Base-by-base conservation (phyloP, 2,329 filamentous ascomycete species). In the Tolypocladium inflatum region DNA sequence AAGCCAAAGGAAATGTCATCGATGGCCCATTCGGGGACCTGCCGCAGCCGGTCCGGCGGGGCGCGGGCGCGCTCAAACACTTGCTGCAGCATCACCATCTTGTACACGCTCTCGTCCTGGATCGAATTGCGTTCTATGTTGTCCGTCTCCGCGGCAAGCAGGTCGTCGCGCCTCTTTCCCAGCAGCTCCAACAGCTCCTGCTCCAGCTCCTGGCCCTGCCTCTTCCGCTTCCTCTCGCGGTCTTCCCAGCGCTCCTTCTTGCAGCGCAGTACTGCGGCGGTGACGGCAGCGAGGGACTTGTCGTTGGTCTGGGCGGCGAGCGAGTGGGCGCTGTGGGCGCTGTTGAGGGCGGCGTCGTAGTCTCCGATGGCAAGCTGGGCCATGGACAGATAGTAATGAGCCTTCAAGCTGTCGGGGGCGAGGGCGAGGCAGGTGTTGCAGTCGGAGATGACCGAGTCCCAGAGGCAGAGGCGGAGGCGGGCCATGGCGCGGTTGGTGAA, bases 401-500 rank as follows among this genome's bases (percentile, higher is more conserved):
- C 91, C 74, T 97, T 97, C 76, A 95, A 87, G 65, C 82, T 85
- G 9, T 65, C 56, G 4, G 80, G 77, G 35, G 83, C 77, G 7
- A 95, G 79, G 59, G 84, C 80, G 55, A 97, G 86, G 62, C 89
- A 91, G 55, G 84, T 78, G 56, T 87, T 74, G 68, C 91, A 93
- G 73, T 97, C 92, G 60, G 84, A 77, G 62, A 94, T 86, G 54
- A 88, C 91, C 11, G 80, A 85, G 37, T 89, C 81, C 83, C 87
- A 95, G 65, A 84, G 78, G 60, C 80, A 75, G 26, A 96, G 81
- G 73, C 88, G 89, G 59, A 94, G 78, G 45, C 91, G 84, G 4
- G 88, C 86, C 74, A 96, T 88, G 55, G 91, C 90, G 57, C 92
- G 89, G 74, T 97, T 97, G 43, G 91, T 93, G 74, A 91, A 97